Evolutionary conservation across 371 early-diverging fungal genomes (phyloP).

Genomic region (Mucor saturninus): DNA sequence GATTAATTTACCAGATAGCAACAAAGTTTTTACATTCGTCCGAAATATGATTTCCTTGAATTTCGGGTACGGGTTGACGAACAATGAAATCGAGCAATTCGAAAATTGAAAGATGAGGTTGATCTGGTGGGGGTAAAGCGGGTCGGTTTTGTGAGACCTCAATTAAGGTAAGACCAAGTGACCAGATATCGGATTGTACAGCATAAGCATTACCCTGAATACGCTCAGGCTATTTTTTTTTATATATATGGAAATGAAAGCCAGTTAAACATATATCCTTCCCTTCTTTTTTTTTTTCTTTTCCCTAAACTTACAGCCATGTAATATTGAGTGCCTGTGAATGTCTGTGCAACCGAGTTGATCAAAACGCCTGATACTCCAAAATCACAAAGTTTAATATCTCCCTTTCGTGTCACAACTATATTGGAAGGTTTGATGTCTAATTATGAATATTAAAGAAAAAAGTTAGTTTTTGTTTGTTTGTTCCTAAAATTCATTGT

Average conservation of each 20-base stretch:
- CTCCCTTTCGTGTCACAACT: constrained; percentile 81
- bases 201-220: constrained; percentile 92
- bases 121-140: constrained; percentile 80
- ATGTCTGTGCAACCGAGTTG: constrained; percentile 91
- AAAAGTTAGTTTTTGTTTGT: background rate
- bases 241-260: background rate
- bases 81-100: constrained; percentile 93
- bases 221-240: constrained; percentile 83
- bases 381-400: constrained; percentile 96
- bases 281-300: no score
- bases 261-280: background rate
- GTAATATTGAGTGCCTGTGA: constrained; percentile 95
- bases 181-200: constrained; percentile 95
- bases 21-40: constrained; percentile 82
- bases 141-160: constrained; percentile 92
- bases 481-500: background rate
- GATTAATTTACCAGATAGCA: constrained; percentile 62
- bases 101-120: constrained; percentile 76
- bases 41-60: constrained; percentile 64
- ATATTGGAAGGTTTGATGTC: constrained; percentile 95
- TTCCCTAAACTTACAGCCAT: constrained; percentile 80
- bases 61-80: constrained; percentile 82
- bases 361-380: constrained; percentile 93
- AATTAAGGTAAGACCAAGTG: constrained; percentile 89
- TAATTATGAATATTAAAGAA: constrained; percentile 8